These are phyloP conservation scores for Beauveria rudraprayagi DNA, from an alignment of 2,329 filamentous ascomycete species.

Conservation along the genomic window DNA sequence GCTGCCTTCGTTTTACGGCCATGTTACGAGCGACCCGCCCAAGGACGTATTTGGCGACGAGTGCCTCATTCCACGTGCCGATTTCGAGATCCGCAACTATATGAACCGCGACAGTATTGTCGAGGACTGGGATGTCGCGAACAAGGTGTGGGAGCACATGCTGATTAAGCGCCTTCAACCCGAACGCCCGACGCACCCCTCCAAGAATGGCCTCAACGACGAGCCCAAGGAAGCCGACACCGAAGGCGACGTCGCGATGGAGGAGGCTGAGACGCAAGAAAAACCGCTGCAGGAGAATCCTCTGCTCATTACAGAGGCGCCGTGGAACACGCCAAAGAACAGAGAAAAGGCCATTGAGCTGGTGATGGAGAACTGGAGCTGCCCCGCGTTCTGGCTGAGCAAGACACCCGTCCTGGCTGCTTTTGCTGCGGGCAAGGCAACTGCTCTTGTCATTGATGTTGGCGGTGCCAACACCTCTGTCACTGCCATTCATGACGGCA, in stretches of 20 bases:
- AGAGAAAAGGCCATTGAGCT: slow-evolving; percentile 93
- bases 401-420: slow-evolving; percentile 83
- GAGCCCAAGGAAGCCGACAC: slow-evolving; percentile 49
- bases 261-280: slow-evolving; percentile 47
- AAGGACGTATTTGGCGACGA: slow-evolving; percentile 81
- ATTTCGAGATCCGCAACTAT: slow-evolving; percentile 83
- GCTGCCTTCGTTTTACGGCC: slow-evolving; percentile 81
- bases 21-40: slow-evolving; percentile 37
- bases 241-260: slow-evolving; percentile 54
- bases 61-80: slow-evolving; percentile 66
- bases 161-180: slow-evolving; percentile 84
- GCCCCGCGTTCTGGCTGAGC: slow-evolving; percentile 88
- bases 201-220: slow-evolving; percentile 74
- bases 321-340: slow-evolving; percentile 82
- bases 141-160: slow-evolving; percentile 85
- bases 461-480: slow-evolving; percentile 84
- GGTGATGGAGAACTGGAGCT: slow-evolving; percentile 94
- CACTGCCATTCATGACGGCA: slow-evolving; percentile 86
- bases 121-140: slow-evolving; percentile 91
- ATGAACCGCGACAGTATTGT: slow-evolving; percentile 85
- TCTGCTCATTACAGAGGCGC: slow-evolving; percentile 85
- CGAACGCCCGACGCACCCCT: slow-evolving; percentile 58
- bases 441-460: slow-evolving; percentile 84
- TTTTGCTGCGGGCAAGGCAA: slow-evolving; percentile 88
- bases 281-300: slow-evolving; percentile 85